Percentiles rank a stretch among this genome's conserved stretches.
Conservation (phyloP, 495 filamentous ascomycete genomes). For the Clohesyomyces aquaticus region DNA sequence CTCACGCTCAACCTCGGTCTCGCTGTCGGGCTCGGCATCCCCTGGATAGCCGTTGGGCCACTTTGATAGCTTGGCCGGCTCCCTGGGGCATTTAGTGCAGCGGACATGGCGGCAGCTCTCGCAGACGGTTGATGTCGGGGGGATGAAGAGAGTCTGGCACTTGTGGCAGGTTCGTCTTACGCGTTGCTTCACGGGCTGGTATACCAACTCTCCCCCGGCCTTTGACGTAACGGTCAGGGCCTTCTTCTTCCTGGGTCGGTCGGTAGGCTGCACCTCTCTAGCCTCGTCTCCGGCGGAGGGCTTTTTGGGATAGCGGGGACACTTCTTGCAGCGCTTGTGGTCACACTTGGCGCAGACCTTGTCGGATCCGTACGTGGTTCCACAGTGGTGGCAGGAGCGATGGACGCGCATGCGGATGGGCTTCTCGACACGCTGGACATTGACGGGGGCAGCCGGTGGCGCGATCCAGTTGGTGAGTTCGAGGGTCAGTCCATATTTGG, state of each 20-base stretch:
- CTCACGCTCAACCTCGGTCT: conserved; percentile 21
- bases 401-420: conserved; percentile 90
- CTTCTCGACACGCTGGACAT: conserved; percentile 77
- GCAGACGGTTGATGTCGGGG: conserved; percentile 52
- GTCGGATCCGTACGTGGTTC: conserved; percentile 69
- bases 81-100: conserved; percentile 79
- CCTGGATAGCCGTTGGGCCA: conserved; percentile 80
- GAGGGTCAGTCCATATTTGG: conserved; percentile 73
- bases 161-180: conserved; percentile 77
- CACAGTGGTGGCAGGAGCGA: conserved; percentile 77
- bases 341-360: conserved; percentile 73
- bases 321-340: conserved; percentile 78
- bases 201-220: conserved; percentile 68
- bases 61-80: conserved; percentile 73
- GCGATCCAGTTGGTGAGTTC: conserved; percentile 67
- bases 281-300: conserved; percentile 54
- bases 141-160: conserved; percentile 69
- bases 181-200: conserved; percentile 67
- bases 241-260: conserved; percentile 46
- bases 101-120: conserved; percentile 71
- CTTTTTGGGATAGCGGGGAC: conserved; percentile 69
- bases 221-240: conserved; percentile 38
- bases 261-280: conserved; percentile 53
- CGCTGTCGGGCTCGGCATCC: conserved; percentile 52
- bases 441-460: conserved; percentile 48